phyloP scores from a whole-genome alignment of 208 protist species.

The Leishmania gerbilli region DNA sequence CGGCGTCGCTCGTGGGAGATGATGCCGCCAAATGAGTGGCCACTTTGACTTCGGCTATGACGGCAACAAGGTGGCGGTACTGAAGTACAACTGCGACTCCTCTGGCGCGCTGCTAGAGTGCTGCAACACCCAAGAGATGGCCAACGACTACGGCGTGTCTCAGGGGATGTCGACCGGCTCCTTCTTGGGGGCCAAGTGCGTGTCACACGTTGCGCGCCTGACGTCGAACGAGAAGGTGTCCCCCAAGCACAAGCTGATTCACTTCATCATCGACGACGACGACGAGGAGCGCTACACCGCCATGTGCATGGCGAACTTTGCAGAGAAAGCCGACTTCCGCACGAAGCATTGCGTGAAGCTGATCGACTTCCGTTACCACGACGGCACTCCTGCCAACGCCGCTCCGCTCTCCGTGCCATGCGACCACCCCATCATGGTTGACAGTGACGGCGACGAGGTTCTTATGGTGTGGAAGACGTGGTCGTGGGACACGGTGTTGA shows the following conservation, averaged over 20 bases:
- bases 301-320: slow-evolving; percentile 68
- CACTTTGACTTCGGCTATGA: slow-evolving; percentile 86
- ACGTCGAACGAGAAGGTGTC: slow-evolving; percentile 45
- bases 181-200: slow-evolving; percentile 58
- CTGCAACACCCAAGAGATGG: slow-evolving; percentile 83
- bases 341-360: slow-evolving; percentile 73
- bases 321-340: slow-evolving; percentile 60
- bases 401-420: slow-evolving; percentile 26
- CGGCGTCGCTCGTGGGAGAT: slow-evolving; percentile 60
- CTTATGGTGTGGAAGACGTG: slow-evolving; percentile 88
- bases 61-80: slow-evolving; percentile 64
- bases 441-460: slow-evolving; percentile 68
- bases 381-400: slow-evolving; percentile 16
- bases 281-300: slow-evolving; percentile 86
- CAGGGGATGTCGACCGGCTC: slow-evolving; percentile 69
- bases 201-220: slow-evolving; percentile 55
- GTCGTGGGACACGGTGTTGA: slow-evolving; percentile 85
- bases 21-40: slow-evolving; percentile 53
- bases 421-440: slow-evolving; percentile 55
- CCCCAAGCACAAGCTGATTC: slow-evolving; percentile 56
- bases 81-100: slow-evolving; percentile 87
- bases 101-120: slow-evolving; percentile 78
- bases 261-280: slow-evolving; percentile 89
- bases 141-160: slow-evolving; percentile 58
- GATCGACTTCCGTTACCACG: slow-evolving; percentile 46